Conservation (phyloP, 768 basidiomycete species). For the Amanita pseudoporphyria region DNA sequence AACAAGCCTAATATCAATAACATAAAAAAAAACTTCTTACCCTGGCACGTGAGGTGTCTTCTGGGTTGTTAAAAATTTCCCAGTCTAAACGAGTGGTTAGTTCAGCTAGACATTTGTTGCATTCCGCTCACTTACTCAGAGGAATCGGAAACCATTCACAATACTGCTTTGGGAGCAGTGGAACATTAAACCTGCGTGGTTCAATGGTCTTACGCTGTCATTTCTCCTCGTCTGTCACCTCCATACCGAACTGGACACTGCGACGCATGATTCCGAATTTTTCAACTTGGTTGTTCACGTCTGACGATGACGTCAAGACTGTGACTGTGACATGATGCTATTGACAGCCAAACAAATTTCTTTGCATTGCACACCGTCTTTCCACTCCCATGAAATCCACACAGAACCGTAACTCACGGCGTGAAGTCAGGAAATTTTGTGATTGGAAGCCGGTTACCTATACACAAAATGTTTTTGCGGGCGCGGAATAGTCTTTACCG, state of each 20-base stretch:
- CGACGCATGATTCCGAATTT: conserved; percentile 34
- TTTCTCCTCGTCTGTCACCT: conserved; percentile 31
- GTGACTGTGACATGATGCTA: too few species aligned
- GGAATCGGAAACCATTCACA: conserved; percentile 31
- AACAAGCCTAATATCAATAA: conserved; percentile 57
- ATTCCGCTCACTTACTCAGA: conserved; percentile 25
- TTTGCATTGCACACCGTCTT: too few species aligned
- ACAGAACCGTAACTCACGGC: too few species aligned
- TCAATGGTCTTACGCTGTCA: conserved; percentile 26
- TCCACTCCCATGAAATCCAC: too few species aligned
- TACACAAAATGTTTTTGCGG: too few species aligned
- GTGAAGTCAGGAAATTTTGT: too few species aligned
- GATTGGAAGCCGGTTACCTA: too few species aligned
- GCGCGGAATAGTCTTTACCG: too few species aligned
- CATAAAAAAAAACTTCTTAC: conserved; percentile 29
- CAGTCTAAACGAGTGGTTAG: conserved; percentile 19
- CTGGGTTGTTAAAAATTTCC: conserved; percentile 28
- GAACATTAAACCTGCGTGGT: conserved; percentile 42
- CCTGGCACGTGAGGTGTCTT: conserved; percentile 20
- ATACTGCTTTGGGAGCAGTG: conserved; percentile 34
- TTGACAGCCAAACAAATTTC: too few species aligned
- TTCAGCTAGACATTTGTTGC: not conserved
- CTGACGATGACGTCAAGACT: too few species aligned
- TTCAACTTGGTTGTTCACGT: conserved; percentile 24
- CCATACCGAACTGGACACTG: conserved; percentile 43